Evolutionary conservation across 2,329 filamentous ascomycete genomes (phyloP).

Genomic region (Zymoseptoria brevis): DNA sequence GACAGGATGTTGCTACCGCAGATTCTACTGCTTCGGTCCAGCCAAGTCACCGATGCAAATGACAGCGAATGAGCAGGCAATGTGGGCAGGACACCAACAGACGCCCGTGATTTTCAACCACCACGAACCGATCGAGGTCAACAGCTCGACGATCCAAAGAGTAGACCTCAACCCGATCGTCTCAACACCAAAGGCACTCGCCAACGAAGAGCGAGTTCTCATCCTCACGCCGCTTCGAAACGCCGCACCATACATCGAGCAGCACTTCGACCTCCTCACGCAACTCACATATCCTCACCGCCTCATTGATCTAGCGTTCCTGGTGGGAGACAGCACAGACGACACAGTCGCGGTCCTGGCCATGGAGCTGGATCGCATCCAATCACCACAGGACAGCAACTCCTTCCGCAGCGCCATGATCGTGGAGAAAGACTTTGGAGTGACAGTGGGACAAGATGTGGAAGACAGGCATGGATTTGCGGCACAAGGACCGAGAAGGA

Average conservation of each 20-base stretch:
- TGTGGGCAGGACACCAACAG: slow-evolving; percentile 81
- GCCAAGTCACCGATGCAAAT: slow-evolving; percentile 94
- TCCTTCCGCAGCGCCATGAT: slow-evolving; percentile 81
- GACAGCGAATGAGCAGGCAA: slow-evolving; percentile 79
- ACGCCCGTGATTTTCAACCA: slow-evolving; percentile 96
- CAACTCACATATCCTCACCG: slow-evolving; percentile 90
- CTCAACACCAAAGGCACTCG: slow-evolving; percentile 68
- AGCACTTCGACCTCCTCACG: slow-evolving; percentile 88
- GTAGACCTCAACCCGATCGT: slow-evolving; percentile 78
- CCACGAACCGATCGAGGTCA: slow-evolving; percentile 78
- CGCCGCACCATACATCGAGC: slow-evolving; percentile 69
- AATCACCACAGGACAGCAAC: slow-evolving; percentile 65
- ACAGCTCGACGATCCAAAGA: slow-evolving; percentile 67
- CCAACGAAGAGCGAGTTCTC: slow-evolving; percentile 79
- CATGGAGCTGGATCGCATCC: slow-evolving; percentile 78
- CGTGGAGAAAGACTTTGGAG: slow-evolving; percentile 85
- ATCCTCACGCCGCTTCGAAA: slow-evolving; percentile 91
- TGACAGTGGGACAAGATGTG: slow-evolving; percentile 66
- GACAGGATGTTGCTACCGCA: slow-evolving; percentile 33
- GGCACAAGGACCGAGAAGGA: slow-evolving; percentile 82
- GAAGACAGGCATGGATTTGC: slow-evolving; percentile 76
- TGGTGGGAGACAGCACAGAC: slow-evolving; percentile 85
- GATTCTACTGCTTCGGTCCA: slow-evolving; percentile 96
- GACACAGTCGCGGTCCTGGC: slow-evolving; percentile 83
- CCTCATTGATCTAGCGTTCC: slow-evolving; percentile 88